phyloP scores from a whole-genome alignment of 2,329 filamentous ascomycete species.

The Claviceps digitariae region DNA sequence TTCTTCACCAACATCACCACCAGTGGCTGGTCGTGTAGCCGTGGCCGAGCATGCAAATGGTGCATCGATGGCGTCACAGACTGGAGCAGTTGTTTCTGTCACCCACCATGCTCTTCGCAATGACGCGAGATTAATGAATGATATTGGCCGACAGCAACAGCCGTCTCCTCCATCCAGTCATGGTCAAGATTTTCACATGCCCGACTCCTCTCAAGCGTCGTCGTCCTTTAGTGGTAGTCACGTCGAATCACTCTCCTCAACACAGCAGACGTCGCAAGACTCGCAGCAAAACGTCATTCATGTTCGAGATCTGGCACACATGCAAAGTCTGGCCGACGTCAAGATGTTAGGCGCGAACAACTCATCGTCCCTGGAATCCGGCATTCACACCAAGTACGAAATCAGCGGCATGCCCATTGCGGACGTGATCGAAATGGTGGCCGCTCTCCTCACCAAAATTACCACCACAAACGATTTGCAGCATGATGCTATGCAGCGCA shows the following conservation, averaged over 20 bases:
- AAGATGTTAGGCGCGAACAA: constrained; percentile 47
- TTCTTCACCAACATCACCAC: constrained; percentile 29
- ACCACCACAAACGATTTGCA: constrained; percentile 92
- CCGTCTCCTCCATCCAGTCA: constrained; percentile 25
- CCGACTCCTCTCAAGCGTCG: not conserved
- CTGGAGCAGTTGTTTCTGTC: constrained; percentile 16
- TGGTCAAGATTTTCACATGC: constrained; percentile 20
- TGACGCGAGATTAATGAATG: constrained; percentile 9
- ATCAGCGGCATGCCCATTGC: constrained; percentile 95
- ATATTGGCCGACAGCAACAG: constrained; percentile 14
- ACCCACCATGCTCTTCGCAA: constrained; percentile 2
- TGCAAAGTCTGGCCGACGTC: constrained; percentile 74
- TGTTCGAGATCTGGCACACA: constrained; percentile 79
- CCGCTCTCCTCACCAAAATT: constrained; percentile 89
- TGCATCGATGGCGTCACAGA: constrained; percentile 35
- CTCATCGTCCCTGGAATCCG: constrained; percentile 32
- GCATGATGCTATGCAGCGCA: constrained; percentile 78
- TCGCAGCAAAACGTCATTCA: constrained; percentile 47
- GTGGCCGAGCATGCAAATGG: constrained; percentile 27
- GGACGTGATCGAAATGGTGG: constrained; percentile 98
- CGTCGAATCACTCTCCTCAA: not conserved
- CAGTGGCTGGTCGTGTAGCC: constrained; percentile 23
- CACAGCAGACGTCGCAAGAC: constrained; percentile 10
- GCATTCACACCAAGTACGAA: constrained; percentile 60
- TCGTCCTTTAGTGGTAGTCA: constrained; percentile 1